Base-by-base conservation (phyloP, 2,329 filamentous ascomycete species). In the Simplicillium sp. region DNA sequence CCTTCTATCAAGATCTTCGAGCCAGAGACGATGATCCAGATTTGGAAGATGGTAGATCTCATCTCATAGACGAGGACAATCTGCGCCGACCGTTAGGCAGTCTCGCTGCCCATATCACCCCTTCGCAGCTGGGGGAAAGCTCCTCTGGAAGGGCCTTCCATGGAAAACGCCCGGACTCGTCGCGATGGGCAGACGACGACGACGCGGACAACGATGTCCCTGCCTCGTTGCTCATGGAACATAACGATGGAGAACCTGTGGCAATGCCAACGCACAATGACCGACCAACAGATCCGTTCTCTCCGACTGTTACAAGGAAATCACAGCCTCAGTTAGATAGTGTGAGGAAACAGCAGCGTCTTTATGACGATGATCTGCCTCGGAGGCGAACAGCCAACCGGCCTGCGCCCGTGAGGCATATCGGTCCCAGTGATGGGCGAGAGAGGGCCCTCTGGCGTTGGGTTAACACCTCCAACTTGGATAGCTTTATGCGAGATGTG, bases 381-480 rank as follows among this genome's bases (percentile, higher is more conserved):
- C 20, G 20, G 20, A 25, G 20, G 9, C 5, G 20, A 25, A 25
- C 20, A 25, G 9, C 5, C 9, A 25, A 5, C 9, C 20, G 20
- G 20, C 20, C 20, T 6, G 20, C 20, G 20, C 20, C 20, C 20
- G 20, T 25, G 9, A 25, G 20, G 20, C 20, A 25, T 9, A 25
- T 25, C 20, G 20, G 20, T 25, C 20, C 20, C 5, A 25, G 20
- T 9, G 20, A 25, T 9, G 25, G 14, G 11, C 80, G 80, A 59
- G 84, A 90, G 55, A 84, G 82, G 59, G 88, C 89, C 3, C 77
- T 94, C 67, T 96, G 87, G 82, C 77, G 86, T 61, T 96, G 89
- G 85, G 86, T 86, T 41, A 95, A 95, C 54, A 86, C 92, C 43
- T 79, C 85, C 31, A 92, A 94, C 54, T 68, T 96, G 40, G 89